Evolutionary conservation across 78 protist species (phyloP).

Genomic region (Dictyostelium purpureum): DNA sequence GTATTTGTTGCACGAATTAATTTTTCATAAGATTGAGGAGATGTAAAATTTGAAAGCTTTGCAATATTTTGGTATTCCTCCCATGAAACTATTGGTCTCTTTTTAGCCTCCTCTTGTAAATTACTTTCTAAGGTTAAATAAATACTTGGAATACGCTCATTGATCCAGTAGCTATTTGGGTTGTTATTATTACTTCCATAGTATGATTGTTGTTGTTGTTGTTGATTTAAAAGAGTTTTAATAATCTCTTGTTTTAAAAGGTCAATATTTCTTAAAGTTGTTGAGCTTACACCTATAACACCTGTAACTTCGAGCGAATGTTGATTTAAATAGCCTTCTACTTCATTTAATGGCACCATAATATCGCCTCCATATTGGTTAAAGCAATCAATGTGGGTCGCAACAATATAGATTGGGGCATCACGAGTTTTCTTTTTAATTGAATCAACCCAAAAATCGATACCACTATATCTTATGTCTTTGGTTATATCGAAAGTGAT

Average conservation of each 20-base stretch:
- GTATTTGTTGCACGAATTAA: constrained; percentile 58
- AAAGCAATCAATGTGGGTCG: constrained; percentile 62
- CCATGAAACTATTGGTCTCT: constrained; percentile 65
- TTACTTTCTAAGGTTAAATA: constrained; percentile 19
- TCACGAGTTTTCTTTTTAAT: constrained; percentile 45
- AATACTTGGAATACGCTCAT: constrained; percentile 29
- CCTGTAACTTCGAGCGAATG: constrained; percentile 44
- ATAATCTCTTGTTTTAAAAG: constrained; percentile 35
- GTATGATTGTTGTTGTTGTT: neutral
- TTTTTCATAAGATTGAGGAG: constrained; percentile 1
- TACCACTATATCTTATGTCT: constrained; percentile 1
- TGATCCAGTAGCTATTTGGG: constrained; percentile 1
- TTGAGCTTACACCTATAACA: constrained; percentile 51
- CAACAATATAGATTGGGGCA: constrained; percentile 79
- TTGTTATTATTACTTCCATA: neutral
- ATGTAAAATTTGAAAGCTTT: constrained; percentile 25
- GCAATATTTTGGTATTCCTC: constrained; percentile 48
- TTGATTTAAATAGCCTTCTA: constrained; percentile 22
- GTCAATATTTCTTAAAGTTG: constrained; percentile 48
- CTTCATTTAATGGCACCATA: constrained; percentile 28
- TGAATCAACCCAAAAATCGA: constrained; percentile 78
- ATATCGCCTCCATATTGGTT: constrained; percentile 30
- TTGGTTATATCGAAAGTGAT: constrained; percentile 61
- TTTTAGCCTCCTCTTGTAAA: constrained; percentile 44
- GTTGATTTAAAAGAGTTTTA: constrained; percentile 10